Evolutionary conservation across 192 early-diverging fungal species (phyloP).

Genomic region (Gonapodya prolifera): DNA sequence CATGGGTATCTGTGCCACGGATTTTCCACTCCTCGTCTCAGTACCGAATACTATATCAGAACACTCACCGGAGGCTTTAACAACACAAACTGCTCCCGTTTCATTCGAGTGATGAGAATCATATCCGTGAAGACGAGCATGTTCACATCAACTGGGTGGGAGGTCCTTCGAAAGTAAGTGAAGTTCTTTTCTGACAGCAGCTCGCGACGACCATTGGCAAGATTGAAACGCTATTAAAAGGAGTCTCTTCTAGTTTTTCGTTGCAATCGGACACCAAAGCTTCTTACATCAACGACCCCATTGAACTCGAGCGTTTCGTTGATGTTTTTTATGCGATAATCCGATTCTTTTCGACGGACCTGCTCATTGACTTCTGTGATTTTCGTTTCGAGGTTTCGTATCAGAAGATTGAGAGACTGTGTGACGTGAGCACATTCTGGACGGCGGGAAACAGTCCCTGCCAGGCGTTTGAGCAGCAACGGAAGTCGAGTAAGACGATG

Average conservation of each 20-base stretch:
- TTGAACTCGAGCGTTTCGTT: conserved; percentile 38
- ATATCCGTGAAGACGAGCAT: conserved; percentile 37
- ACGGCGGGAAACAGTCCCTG: conserved; percentile 8
- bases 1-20: conserved; percentile 20
- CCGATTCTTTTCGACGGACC: conserved; percentile 24
- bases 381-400: conserved; percentile 23
- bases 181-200: conserved; percentile 33
- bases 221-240: conserved; percentile 25
- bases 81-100: conserved; percentile 24
- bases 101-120: conserved; percentile 24
- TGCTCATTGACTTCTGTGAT: conserved; percentile 27
- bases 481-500: conserved; percentile 37
- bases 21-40: neutral
- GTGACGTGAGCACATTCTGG: conserved; percentile 10
- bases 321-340: conserved; percentile 24
- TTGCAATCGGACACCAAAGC: neutral
- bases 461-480: conserved; percentile 29
- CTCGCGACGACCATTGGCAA: conserved; percentile 29
- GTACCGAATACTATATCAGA: neutral
- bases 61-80: conserved; percentile 24
- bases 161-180: conserved; percentile 22
- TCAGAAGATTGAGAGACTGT: conserved; percentile 18
- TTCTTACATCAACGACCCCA: conserved; percentile 23
- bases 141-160: conserved; percentile 24
- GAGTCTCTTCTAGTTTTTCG: neutral